Evolutionary conservation across 495 filamentous ascomycete species (phyloP).

Genomic region (Daldinia concentrica): DNA sequence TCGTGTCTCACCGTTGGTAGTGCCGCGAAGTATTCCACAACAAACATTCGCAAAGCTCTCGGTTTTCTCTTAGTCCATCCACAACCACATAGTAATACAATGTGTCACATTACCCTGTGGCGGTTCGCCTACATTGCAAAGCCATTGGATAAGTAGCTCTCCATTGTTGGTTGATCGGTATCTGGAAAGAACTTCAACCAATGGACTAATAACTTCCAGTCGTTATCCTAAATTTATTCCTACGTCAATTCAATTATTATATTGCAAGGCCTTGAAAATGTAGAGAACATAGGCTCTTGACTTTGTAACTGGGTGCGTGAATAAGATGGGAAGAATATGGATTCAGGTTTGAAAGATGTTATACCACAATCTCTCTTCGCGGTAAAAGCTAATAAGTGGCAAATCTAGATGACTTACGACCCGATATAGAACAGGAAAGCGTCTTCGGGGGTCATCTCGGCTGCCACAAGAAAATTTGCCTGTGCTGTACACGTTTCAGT

Average conservation of each 20-base stretch:
- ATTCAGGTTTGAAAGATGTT: not conserved
- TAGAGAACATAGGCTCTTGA: not conserved
- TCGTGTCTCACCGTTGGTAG: not conserved
- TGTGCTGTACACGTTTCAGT: conserved; percentile 32
- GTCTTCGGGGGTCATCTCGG: conserved; percentile 39
- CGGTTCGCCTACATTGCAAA: conserved; percentile 41
- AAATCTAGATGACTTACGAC: not conserved
- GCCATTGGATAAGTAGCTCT: conserved; percentile 34
- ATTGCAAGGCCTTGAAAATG: not conserved
- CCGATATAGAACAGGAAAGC: conserved; percentile 7
- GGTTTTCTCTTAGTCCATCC: conserved; percentile 4
- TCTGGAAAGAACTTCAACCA: not conserved
- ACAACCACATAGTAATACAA: conserved; percentile 36
- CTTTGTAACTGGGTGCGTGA: not conserved
- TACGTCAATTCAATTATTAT: not conserved
- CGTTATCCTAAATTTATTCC: not conserved
- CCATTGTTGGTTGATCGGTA: conserved; percentile 21
- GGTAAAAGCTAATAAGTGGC: not conserved
- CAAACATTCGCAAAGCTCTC: conserved; percentile 4
- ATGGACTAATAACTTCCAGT: not conserved
- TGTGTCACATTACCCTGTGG: conserved; percentile 33
- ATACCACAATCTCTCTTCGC: not conserved
- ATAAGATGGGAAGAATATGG: not conserved
- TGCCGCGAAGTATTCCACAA: not conserved
- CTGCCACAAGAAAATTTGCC: conserved; percentile 26